A percentile compares a stretch with the other conserved stretches of the same genome.
These are phyloP conservation scores for Chlorella sorokiniana DNA, from an alignment of 139 green algal genomes.

Conservation along the genomic window DNA sequence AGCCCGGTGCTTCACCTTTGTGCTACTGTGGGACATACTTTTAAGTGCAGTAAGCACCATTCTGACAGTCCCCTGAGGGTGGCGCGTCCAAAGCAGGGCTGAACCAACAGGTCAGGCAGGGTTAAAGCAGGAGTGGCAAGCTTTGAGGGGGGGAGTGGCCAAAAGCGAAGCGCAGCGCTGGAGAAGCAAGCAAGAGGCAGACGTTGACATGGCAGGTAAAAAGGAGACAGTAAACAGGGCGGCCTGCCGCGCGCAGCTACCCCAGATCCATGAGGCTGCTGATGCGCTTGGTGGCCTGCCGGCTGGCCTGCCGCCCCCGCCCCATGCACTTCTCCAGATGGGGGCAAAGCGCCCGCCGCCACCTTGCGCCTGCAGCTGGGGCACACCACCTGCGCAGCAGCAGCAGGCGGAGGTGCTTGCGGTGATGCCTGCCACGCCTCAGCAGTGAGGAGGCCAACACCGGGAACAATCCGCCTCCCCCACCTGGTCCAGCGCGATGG, in stretches of 20 bases:
- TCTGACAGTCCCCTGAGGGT: too few species aligned
- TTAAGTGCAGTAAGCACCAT: too few species aligned
- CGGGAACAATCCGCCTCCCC: too few species aligned
- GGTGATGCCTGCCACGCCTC: not conserved
- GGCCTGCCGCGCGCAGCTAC: not conserved
- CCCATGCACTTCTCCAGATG: slow-evolving; percentile 89
- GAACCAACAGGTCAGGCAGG: too few species aligned
- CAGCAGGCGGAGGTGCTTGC: slow-evolving; percentile 23
- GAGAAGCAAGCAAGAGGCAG: too few species aligned
- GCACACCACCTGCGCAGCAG: slow-evolving; percentile 72
- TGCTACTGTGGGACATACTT: too few species aligned
- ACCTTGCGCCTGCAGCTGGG: slow-evolving; percentile 72
- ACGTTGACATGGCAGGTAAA: too few species aligned
- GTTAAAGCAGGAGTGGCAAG: too few species aligned
- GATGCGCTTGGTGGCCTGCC: slow-evolving; percentile 19
- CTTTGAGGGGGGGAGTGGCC: too few species aligned
- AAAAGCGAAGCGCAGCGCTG: too few species aligned
- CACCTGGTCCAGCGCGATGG: slow-evolving; percentile 76
- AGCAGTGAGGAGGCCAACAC: not conserved
- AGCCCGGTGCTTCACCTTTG: too few species aligned
- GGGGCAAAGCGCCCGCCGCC: slow-evolving; percentile 75
- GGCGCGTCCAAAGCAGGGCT: too few species aligned
- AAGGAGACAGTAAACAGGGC: not conserved
- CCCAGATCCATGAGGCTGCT: slow-evolving; percentile 11
- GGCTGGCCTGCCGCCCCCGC: slow-evolving; percentile 57